Percentiles rank a stretch among this genome's conserved stretches.
These are phyloP conservation scores for Biscutella laevigata DNA, from an alignment of 441 rosid species.

Conservation along the genomic window DNA sequence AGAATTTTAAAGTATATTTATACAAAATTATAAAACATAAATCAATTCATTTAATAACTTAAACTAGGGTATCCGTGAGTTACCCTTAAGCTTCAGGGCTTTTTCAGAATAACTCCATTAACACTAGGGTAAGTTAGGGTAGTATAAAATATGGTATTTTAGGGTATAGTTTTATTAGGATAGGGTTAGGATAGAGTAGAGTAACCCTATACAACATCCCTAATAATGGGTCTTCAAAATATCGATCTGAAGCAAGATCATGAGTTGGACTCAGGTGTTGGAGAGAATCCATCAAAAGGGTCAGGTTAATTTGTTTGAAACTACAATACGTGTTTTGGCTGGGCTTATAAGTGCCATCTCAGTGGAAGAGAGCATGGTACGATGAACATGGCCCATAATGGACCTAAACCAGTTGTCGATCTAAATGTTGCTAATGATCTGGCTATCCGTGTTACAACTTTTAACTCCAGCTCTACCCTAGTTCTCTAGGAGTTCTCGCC, in stretches of 20 bases:
- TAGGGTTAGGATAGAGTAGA: too few relatives aligned
- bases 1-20: too few relatives aligned
- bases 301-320: slow-evolving; percentile 94
- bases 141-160: too few relatives aligned
- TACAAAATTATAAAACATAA: too few relatives aligned
- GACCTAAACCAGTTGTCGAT: slow-evolving; percentile 64
- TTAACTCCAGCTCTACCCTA: slow-evolving; percentile 78
- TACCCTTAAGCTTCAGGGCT: too few relatives aligned
- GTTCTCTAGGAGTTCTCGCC: slow-evolving; percentile 44
- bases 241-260: slow-evolving; percentile 75
- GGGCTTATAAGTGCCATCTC: slow-evolving; percentile 95
- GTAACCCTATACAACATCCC: too few relatives aligned
- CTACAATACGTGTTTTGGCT: slow-evolving; percentile 88
- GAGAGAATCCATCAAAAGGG: slow-evolving; percentile 78
- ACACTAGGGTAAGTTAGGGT: too few relatives aligned
- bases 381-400: slow-evolving; percentile 34
- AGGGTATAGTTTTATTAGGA: too few relatives aligned
- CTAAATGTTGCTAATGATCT: slow-evolving; percentile 67
- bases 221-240: slow-evolving; percentile 73
- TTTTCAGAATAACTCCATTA: too few relatives aligned
- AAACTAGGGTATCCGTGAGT: too few relatives aligned
- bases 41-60: too few relatives aligned
- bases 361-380: slow-evolving; percentile 63
- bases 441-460: slow-evolving; percentile 85
- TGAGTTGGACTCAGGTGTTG: slow-evolving; percentile 73